These are phyloP conservation scores for Camelina hispida DNA, from an alignment of 345 rosid species.

Conservation along the genomic window DNA sequence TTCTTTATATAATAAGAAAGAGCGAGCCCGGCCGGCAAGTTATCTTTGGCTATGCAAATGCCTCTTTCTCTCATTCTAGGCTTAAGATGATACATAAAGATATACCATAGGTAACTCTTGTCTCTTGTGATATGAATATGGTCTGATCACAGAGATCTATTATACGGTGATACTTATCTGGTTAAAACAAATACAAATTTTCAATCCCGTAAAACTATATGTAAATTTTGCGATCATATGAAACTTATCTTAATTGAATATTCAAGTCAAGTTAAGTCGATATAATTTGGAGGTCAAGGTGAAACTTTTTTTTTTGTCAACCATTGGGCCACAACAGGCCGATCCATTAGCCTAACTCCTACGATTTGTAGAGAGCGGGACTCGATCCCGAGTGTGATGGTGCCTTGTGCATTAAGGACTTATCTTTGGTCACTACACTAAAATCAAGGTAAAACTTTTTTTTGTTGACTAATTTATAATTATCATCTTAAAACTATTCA, in stretches of 20 bases:
- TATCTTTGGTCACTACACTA: too few relatives aligned
- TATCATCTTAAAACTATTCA: too few relatives aligned
- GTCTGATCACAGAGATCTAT: neutral
- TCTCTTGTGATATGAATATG: neutral
- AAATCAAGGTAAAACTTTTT: neutral
- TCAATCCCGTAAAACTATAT: neutral
- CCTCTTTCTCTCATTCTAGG: conserved; percentile 39
- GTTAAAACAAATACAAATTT: neutral
- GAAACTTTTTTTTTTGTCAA: neutral
- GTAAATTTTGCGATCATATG: neutral
- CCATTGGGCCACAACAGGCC: too few relatives aligned
- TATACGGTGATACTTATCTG: neutral
- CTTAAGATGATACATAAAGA: conserved; percentile 16
- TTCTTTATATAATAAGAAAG: neutral
- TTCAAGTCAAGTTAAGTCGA: neutral
- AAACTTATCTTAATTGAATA: neutral
- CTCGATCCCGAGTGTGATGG: too few relatives aligned
- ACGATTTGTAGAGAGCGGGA: too few relatives aligned
- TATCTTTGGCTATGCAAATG: conserved; percentile 29
- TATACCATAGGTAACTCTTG: neutral
- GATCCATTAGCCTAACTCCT: too few relatives aligned
- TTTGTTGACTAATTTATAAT: too few relatives aligned
- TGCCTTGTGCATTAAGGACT: too few relatives aligned
- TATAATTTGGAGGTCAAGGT: neutral
- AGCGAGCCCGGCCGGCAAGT: conserved; percentile 34